Percentiles rank a stretch among this genome's conserved stretches.
Evolutionary conservation across 352 stramenopile genomes (phyloP).

Genomic region (Phytophthora cactorum): DNA sequence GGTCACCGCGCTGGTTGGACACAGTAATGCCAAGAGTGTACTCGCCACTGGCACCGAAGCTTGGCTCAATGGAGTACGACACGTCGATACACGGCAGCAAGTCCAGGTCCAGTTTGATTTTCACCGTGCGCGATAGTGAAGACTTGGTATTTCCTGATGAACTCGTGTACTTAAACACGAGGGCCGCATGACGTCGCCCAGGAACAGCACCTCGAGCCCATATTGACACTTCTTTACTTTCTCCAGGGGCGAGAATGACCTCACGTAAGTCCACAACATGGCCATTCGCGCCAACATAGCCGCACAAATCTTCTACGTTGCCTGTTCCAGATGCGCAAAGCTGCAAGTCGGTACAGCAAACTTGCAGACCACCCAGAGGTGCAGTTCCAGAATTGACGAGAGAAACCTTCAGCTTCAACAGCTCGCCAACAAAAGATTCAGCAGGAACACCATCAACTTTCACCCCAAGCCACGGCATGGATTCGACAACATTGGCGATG

Average conservation of each 20-base stretch:
- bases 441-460: slow-evolving; percentile 50
- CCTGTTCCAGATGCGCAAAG: slow-evolving; percentile 54
- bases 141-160: slow-evolving; percentile 9
- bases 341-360: slow-evolving; percentile 70
- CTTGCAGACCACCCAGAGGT: slow-evolving; percentile 55
- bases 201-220: slow-evolving; percentile 50
- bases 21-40: slow-evolving; percentile 82
- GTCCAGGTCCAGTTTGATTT: slow-evolving; percentile 66
- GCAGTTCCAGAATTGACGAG: slow-evolving; percentile 68
- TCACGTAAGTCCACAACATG: slow-evolving; percentile 67
- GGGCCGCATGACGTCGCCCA: slow-evolving; percentile 52
- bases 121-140: slow-evolving; percentile 44
- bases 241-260: slow-evolving; percentile 57
- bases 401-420: slow-evolving; percentile 60
- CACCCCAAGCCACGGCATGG: slow-evolving; percentile 86
- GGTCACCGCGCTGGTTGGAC: slow-evolving; percentile 54
- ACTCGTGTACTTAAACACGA: slow-evolving; percentile 78
- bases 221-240: slow-evolving; percentile 54
- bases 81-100: slow-evolving; percentile 67
- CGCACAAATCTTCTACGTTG: slow-evolving; percentile 33
- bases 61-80: slow-evolving; percentile 73
- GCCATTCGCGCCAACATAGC: slow-evolving; percentile 70
- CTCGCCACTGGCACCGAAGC: slow-evolving; percentile 63
- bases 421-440: slow-evolving; percentile 66
- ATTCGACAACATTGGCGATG: slow-evolving; percentile 71